These are phyloP conservation scores for Populus pruinosa DNA, from an alignment of 345 rosid species.

Conservation along the genomic window DNA sequence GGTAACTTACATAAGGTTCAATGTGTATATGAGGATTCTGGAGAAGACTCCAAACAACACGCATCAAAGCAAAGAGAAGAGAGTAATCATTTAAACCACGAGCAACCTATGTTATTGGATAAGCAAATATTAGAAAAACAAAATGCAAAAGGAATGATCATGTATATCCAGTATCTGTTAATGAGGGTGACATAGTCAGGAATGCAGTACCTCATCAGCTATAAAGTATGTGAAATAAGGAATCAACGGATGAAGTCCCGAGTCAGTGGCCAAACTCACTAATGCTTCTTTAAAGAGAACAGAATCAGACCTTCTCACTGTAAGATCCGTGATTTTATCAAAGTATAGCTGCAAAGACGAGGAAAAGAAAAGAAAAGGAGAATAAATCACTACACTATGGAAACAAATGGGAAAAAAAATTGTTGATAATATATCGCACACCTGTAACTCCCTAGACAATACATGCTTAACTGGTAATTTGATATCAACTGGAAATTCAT, in stretches of 20 bases:
- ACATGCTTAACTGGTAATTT: constrained; percentile 89
- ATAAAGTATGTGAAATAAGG: constrained; percentile 92
- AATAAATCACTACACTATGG: not conserved
- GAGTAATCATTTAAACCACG: constrained; percentile 73
- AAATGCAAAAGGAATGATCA: constrained; percentile 10
- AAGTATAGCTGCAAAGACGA: constrained; percentile 70
- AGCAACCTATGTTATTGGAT: constrained; percentile 59
- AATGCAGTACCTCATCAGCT: constrained; percentile 78
- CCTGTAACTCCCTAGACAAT: constrained; percentile 90
- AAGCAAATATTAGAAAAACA: constrained; percentile 16
- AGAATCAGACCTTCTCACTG: constrained; percentile 69
- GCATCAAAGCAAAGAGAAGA: constrained; percentile 92
- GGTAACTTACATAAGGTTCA: constrained; percentile 87
- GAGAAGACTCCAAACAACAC: constrained; percentile 77
- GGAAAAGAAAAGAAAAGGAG: not conserved
- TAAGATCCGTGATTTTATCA: constrained; percentile 89
- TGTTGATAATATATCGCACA: constrained; percentile 18
- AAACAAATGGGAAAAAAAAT: constrained; percentile 1
- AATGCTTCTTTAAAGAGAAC: constrained; percentile 82
- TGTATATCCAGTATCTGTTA: not conserved
- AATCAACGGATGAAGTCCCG: constrained; percentile 95
- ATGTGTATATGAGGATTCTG: constrained; percentile 85
- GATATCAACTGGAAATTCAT: constrained; percentile 70
- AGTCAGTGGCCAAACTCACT: constrained; percentile 88
- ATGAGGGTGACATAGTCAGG: not conserved